These are phyloP conservation scores for Oryza nivara DNA, from an alignment of 176 grass and related monocot species.

Conservation along the genomic window DNA sequence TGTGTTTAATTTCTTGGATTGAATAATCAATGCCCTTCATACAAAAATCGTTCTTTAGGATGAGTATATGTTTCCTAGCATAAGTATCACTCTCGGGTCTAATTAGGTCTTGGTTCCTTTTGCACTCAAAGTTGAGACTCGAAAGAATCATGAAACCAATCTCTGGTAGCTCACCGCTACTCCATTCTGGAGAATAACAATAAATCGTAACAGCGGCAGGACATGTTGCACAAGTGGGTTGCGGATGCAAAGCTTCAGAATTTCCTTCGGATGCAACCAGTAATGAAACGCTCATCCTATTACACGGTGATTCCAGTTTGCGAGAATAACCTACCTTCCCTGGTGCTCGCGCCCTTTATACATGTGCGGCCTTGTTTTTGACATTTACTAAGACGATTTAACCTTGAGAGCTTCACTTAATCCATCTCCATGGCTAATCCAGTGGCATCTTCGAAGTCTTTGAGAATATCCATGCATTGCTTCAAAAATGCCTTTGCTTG, in stretches of 20 bases:
- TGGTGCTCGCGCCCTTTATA: neutral
- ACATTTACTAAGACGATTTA: conserved; percentile 19
- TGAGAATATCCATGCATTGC: conserved; percentile 65
- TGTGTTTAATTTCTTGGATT: neutral
- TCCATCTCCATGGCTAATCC: conserved; percentile 29
- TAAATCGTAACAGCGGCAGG: neutral
- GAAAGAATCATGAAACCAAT: neutral
- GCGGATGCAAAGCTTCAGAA: neutral
- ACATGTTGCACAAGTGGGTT: neutral
- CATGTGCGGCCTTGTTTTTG: neutral
- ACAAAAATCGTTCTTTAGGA: neutral
- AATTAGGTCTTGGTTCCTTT: no score
- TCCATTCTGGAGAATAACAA: neutral
- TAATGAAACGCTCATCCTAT: neutral
- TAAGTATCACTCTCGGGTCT: no score
- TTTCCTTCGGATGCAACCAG: neutral
- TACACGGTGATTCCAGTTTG: neutral
- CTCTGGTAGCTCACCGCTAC: neutral
- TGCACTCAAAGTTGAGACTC: neutral
- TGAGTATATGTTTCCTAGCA: no score
- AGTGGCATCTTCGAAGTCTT: conserved; percentile 45
- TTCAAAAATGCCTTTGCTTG: conserved; percentile 77
- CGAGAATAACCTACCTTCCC: neutral
- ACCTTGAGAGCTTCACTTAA: conserved; percentile 16
- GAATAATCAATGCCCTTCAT: neutral